Evolutionary conservation across 768 basidiomycete species (phyloP).

Genomic region (Phallus indusiatus): DNA sequence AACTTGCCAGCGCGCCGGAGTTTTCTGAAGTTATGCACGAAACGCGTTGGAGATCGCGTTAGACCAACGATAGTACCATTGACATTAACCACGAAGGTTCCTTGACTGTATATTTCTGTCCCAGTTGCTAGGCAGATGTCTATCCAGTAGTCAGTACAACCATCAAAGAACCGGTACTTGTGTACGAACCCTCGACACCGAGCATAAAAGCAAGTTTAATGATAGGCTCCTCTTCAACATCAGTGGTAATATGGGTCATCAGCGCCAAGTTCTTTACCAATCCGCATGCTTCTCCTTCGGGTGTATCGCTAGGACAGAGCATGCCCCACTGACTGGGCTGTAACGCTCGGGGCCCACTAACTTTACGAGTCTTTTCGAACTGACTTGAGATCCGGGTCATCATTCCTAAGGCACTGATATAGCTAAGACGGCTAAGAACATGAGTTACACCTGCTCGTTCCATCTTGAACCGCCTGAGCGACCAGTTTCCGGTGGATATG

Average conservation of each 20-base stretch:
- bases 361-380: conserved; percentile 98
- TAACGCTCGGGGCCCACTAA: conserved; percentile 91
- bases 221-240: conserved; percentile 93
- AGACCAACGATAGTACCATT: conserved; percentile 95
- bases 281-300: conserved; percentile 98
- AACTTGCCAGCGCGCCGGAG: conserved; percentile 85
- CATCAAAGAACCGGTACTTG: neutral
- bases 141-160: conserved; percentile 19
- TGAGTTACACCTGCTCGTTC: conserved; percentile 98
- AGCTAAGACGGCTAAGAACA: conserved; percentile 88
- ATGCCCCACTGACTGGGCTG: conserved; percentile 99
- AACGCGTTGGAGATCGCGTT: conserved; percentile 74
- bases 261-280: conserved; percentile 96
- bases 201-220: conserved; percentile 84
- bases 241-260: conserved; percentile 99
- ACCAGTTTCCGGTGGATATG: conserved; percentile 99
- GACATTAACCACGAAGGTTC: conserved; percentile 91
- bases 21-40: conserved; percentile 86
- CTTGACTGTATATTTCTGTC: conserved; percentile 88
- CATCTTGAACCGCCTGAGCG: conserved; percentile 98
- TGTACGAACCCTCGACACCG: conserved; percentile 76
- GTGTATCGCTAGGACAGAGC: conserved; percentile 95
- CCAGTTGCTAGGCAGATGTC: conserved; percentile 91
- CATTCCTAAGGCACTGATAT: conserved; percentile 98
- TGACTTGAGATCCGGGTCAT: conserved; percentile 99